These are phyloP conservation scores for Lumnitzera littorea DNA, from an alignment of 345 rosid species.

Conservation along the genomic window DNA sequence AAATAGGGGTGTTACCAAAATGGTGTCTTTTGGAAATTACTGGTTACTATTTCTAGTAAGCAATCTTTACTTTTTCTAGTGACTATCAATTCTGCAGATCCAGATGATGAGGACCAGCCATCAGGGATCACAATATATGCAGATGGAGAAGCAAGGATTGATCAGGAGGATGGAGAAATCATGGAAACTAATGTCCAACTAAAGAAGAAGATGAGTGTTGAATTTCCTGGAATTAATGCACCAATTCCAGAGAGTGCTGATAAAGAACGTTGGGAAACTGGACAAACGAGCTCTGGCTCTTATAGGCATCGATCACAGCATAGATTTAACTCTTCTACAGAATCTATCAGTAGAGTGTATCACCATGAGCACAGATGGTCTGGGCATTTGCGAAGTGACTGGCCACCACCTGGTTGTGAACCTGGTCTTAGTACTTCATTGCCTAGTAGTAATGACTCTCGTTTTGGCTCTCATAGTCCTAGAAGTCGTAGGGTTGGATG, in stretches of 20 bases:
- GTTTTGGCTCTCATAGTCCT: constrained; percentile 16
- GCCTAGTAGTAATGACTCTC: constrained; percentile 39
- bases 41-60: too few relatives aligned
- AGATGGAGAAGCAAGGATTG: constrained; percentile 43
- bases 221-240: constrained; percentile 84
- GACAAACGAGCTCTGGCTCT: constrained; percentile 29
- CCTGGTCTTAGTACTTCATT: constrained; percentile 21
- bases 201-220: constrained; percentile 42
- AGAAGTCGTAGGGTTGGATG: constrained; percentile 27
- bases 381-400: constrained; percentile 36
- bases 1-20: too few relatives aligned
- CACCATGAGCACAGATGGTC: constrained; percentile 33
- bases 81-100: constrained; percentile 25
- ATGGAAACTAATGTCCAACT: constrained; percentile 25
- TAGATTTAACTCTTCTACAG: constrained; percentile 23
- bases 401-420: constrained; percentile 53
- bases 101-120: constrained; percentile 50
- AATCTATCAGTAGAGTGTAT: constrained; percentile 28
- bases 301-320: constrained; percentile 25
- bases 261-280: constrained; percentile 52
- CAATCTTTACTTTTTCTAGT: neutral
- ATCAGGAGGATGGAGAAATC: constrained; percentile 70
- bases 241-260: constrained; percentile 77
- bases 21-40: too few relatives aligned
- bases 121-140: constrained; percentile 77